Conservation (phyloP, 2,329 filamentous ascomycete species). For the Phyllachora maydis region DNA sequence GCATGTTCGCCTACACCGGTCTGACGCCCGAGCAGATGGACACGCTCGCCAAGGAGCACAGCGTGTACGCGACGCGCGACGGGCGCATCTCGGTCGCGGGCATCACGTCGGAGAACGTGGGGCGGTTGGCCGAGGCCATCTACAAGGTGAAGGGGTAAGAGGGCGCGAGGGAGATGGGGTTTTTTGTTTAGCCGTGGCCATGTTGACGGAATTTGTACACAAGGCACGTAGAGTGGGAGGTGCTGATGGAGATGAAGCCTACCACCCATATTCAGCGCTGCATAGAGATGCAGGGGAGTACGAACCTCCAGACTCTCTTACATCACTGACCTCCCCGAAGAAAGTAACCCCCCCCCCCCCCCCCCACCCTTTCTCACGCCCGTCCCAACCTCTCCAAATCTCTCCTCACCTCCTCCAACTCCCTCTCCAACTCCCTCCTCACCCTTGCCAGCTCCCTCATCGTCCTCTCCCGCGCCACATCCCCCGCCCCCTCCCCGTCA, state of each 20-base stretch:
- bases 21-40: slow-evolving; percentile 85
- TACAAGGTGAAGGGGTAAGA: slow-evolving; percentile 57
- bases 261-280: too few relatives aligned
- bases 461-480: slow-evolving; percentile 19
- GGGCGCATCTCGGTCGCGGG: slow-evolving; percentile 73
- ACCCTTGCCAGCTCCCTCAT: slow-evolving; percentile 32
- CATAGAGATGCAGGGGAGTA: too few relatives aligned
- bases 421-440: slow-evolving; percentile 25
- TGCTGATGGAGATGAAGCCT: too few relatives aligned
- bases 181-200: slow-evolving; percentile 1
- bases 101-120: slow-evolving; percentile 63
- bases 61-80: slow-evolving; percentile 91
- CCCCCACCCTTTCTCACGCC: slow-evolving; percentile 5
- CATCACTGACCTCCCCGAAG: too few relatives aligned
- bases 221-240: too few relatives aligned
- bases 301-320: too few relatives aligned
- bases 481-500: slow-evolving; percentile 8
- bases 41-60: slow-evolving; percentile 78
- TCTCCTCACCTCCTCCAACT: slow-evolving; percentile 25
- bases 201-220: too few relatives aligned
- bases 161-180: neutral
- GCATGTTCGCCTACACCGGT: slow-evolving; percentile 99
- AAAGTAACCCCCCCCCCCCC: too few relatives aligned
- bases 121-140: slow-evolving; percentile 64
- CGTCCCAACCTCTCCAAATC: slow-evolving; percentile 17